Base-by-base conservation (phyloP, 495 filamentous ascomycete genomes). In the Patellaria atrata region DNA sequence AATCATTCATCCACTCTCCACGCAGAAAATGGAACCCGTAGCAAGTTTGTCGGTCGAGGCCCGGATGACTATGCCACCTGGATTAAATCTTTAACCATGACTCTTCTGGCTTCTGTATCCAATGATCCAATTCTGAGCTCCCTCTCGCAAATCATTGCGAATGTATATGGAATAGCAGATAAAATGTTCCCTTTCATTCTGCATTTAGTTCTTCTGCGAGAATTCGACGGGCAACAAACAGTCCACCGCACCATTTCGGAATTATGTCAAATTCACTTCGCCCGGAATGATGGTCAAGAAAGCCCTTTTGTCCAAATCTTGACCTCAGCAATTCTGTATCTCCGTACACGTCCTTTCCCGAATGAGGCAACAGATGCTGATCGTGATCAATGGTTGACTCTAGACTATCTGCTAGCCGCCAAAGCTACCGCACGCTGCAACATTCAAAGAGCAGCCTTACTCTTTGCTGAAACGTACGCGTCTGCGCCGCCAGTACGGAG, bases 381-480 rank as follows among this genome's bases (percentile, higher is more conserved):
- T 43, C 74, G 91, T 24, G 61, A 75, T 24, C 65, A 68, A 30
- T 96, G 89, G 89, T 70, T 97, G 20, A 79, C 87, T 20, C 59
- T 96, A 20, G 75, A 94, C 48, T 78, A 78, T 44, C 54, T 70
- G 10, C 62, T 70, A 42, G 80, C 77, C 19, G 75, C 86, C 3
- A 60, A 65, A 23, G 83, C 85, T 37, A 86, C 91, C n/a, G 66
- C 70, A 35, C 60, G 56, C 37, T 94, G 89, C 54, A 74, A 75
- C 7, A 79, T 94, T 74, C 79, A 75, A 47, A 91, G 84, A 48
- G 85, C 79, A 3, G 79, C 86, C 13, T 61, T 96, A 0, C 48
- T 94, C 12, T 82, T 94, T 50, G 67, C 78, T 11, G 89, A 97
- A 49, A 70, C 86, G 15, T 63, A 70, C 22, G 59, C 58, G 22